Evolutionary conservation across 768 basidiomycete species (phyloP), one percentile per base, ranked within the genome.

Genomic region (Nevesoporus exiguus): DNA sequence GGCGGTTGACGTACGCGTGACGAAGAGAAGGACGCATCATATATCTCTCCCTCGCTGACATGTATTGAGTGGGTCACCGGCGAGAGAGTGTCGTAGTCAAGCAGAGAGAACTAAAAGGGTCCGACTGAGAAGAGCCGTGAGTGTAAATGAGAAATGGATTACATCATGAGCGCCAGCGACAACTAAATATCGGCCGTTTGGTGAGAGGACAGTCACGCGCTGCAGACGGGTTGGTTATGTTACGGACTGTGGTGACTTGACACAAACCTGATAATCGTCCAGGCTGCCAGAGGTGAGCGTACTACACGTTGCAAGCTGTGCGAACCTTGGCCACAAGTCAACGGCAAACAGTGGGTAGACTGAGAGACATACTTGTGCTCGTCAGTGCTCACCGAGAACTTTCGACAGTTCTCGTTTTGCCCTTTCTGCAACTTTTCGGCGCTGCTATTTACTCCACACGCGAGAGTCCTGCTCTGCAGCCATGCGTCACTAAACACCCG

Each of bases 171-270:
- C 79, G 4, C 93, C 92, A 22, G 85, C 91, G 33, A 85, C 81
- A 5, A 83, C 87, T 6, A 96, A 66, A 37, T 87, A 68, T 24
- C 72, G 76, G 22, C 80, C 78, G 60, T 86, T 77, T 7, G 85
- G 84, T 37, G 93, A 93, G 51, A 98, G 73, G 2, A 83, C 79
- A 1, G 93, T 94, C 22, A 94, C 86, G 84, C 91, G 95, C 95
- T 49, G n/a, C 36, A 30, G 46, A 24, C 40, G 50, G 56, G 52
- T 48, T 64, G 11, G 55, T 55, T 47, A 31, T 36, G n/a, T 30
- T 14, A 22, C 22, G 24, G 43, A 25, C 5, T 10, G 11, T 15
- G 7, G 19, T 33, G 40, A 15, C 25, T 11, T 24, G 42, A n/a
- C 13, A n/a, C 68, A 47, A 61, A 92, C 95, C 76, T 98, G 95